Evolutionary conservation across 495 filamentous ascomycete species (phyloP), one percentile per base, ranked within the genome.

Genomic region (Talaromyces nanjingensis): DNA sequence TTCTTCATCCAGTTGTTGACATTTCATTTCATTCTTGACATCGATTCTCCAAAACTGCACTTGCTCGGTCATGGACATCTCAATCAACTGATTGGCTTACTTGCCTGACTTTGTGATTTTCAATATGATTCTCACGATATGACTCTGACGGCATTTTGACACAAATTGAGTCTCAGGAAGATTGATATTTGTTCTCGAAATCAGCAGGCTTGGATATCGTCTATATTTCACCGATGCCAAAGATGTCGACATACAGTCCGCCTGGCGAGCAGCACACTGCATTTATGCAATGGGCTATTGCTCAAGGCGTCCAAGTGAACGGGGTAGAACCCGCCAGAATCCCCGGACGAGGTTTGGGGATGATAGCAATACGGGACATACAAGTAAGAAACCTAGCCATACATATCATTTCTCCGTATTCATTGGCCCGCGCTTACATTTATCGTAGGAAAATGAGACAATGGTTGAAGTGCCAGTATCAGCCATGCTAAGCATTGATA

Each of bases 311-410:
- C 52, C 71, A 77, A 3, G 76, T 87, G 47, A 79, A 84, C 62
- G 86, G 86, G 12, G 83, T 92, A 60, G 73, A 71, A 18, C 84
- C 88, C 39, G 79, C 73, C 18, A 76, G 69, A 68, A 83, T 93
- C 29, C 83, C 85, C 8, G 86, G 86, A 2, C 79, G 87, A 25
- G 91, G 91, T 7, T 74, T 93, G 11, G 91, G 92, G 25, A 86
- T 96, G 61, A 81, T 91, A 42, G 87, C 91, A 3, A 86, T 84
- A 2, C 80, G 81, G 16, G 72, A 76, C 6, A 81, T 93, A 63
- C 72, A 87, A 76, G 91, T 91, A 75, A 61, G 65, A 47, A 42
- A 16, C 37, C 14, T 16, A 42, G 37, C 37, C 87, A 69, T 66
- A 12, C 11, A 65, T 70, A n/a, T 6, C 39, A 9, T 6, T 49